Evolutionary conservation across 2,329 filamentous ascomycete species (phyloP), one percentile per base, ranked within the genome.

Genomic region (Calonectria pseudoturangicola): DNA sequence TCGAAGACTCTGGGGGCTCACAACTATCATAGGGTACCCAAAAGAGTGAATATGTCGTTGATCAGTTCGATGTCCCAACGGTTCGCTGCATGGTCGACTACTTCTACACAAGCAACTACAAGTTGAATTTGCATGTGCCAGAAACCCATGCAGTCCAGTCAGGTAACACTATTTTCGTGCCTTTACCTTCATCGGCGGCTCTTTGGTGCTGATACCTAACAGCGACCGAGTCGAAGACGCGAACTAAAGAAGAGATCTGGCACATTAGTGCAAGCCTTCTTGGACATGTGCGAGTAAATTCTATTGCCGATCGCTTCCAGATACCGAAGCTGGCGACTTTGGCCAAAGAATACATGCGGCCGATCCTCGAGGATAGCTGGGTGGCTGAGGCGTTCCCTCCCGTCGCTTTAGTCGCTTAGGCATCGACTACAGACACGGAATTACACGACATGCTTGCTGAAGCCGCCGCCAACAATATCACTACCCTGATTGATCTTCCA

Each of bases 251-350:
- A 39, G 27, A 43, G 25, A 30, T 28, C 9, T 47, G 25, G 58
- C 25, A 30, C 15, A 63, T 63, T 27, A 41, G 21, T 33, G 68
- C 64, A n/a, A 65, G 28, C 5, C 28, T 77, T 2, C 25, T 75
- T 5, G 70, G 66, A 5, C 78, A 80, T 58, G 47, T 80, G 7
- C 58, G 65, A 21, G 70, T 79, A 9, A 80, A 79, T 48, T 66
- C 73, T 1, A 77, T 80, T 45, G 75, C 72, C 4, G 71, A 80
- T 25, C 73, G 79, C 64, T 79, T 78, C 51, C 41, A 54, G 1
- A 66, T 80, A 1, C 56, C 63, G 1, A 51, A 54, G 8, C 77
- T 80, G 5, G 50, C 56, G 7, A 47, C 68, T 9, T 60, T 75
- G 0, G 70, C 76, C 2, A 77, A 62, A 33, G 12, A 27, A 7